phyloP scores from a whole-genome alignment of 2,329 filamentous ascomycete species.

The Aspergillus fijiensis region DNA sequence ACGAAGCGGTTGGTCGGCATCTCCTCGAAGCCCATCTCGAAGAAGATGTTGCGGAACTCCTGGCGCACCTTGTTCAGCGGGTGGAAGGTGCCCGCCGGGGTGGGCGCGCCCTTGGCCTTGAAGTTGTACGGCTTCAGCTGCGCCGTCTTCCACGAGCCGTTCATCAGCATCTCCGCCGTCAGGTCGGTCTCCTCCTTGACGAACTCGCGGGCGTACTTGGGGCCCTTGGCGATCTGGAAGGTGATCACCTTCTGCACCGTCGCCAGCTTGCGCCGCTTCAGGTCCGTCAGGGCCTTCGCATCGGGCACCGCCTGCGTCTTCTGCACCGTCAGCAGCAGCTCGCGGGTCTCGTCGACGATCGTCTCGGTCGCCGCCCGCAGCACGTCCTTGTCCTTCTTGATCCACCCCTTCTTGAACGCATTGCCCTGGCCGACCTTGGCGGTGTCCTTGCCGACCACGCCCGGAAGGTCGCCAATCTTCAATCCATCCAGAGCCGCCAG shows the following conservation, averaged over 20 bases:
- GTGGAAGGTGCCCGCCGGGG: conserved; percentile 52
- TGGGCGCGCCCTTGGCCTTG: conserved; percentile 62
- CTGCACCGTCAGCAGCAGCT: conserved; percentile 72
- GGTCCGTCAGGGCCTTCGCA: conserved; percentile 71
- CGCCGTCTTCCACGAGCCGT: conserved; percentile 86
- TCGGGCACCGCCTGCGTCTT: conserved; percentile 68
- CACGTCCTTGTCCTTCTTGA: conserved; percentile 62
- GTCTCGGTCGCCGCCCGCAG: conserved; percentile 61
- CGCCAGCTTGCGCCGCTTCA: conserved; percentile 90
- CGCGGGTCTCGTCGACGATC: conserved; percentile 75
- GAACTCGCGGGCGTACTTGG: conserved; percentile 85
- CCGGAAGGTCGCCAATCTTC: conserved; percentile 69
- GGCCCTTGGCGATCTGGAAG: conserved; percentile 80
- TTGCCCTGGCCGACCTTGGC: conserved; percentile 80
- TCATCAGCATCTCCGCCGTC: conserved; percentile 85
- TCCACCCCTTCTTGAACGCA: conserved; percentile 77
- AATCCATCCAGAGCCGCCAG: conserved; percentile 73
- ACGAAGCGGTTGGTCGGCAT: conserved; percentile 95
- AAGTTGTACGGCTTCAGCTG: conserved; percentile 85
- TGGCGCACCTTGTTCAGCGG: conserved; percentile 87
- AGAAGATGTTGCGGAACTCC: conserved; percentile 98
- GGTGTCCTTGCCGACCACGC: conserved; percentile 48
- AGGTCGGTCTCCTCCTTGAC: conserved; percentile 92
- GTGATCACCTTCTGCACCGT: conserved; percentile 78
- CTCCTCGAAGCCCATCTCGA: conserved; percentile 97